These are phyloP conservation scores for Populus deltoides DNA, from an alignment of 345 rosid species.

Conservation along the genomic window DNA sequence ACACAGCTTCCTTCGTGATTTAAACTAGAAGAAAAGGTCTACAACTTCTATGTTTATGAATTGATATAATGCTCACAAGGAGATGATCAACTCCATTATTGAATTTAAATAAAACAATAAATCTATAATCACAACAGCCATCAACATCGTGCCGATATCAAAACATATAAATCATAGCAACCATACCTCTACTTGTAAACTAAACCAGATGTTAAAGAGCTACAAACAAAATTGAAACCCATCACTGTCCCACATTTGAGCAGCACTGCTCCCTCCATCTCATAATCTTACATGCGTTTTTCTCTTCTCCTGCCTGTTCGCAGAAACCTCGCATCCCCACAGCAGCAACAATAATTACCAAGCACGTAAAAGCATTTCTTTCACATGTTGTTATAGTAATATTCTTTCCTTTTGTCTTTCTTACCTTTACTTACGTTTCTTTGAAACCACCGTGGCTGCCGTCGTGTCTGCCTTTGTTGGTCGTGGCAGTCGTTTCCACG, in stretches of 20 bases:
- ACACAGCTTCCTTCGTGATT: no score
- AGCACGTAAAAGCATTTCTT: background rate
- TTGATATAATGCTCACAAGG: background rate
- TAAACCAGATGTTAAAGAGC: background rate
- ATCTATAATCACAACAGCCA: background rate
- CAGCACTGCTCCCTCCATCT: background rate
- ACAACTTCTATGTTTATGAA: background rate
- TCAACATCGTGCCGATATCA: background rate
- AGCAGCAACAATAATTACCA: background rate
- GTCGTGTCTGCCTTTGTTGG: conserved; percentile 17
- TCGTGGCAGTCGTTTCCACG: conserved; percentile 21
- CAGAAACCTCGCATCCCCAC: background rate
- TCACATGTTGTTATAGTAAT: background rate
- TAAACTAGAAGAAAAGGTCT: background rate
- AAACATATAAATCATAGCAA: background rate
- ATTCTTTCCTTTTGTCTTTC: background rate
- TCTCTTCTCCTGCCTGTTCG: background rate
- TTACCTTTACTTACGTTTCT: conserved; percentile 9
- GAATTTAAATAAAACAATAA: background rate
- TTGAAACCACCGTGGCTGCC: conserved; percentile 7
- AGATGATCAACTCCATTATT: background rate
- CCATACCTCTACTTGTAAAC: background rate
- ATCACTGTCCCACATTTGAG: background rate
- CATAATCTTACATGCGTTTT: background rate
- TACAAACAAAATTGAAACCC: background rate